Percentiles rank a stretch among this genome's conserved stretches.
phyloP scores from a whole-genome alignment of 192 early-diverging fungal species.

The Coemansia sp. region DNA sequence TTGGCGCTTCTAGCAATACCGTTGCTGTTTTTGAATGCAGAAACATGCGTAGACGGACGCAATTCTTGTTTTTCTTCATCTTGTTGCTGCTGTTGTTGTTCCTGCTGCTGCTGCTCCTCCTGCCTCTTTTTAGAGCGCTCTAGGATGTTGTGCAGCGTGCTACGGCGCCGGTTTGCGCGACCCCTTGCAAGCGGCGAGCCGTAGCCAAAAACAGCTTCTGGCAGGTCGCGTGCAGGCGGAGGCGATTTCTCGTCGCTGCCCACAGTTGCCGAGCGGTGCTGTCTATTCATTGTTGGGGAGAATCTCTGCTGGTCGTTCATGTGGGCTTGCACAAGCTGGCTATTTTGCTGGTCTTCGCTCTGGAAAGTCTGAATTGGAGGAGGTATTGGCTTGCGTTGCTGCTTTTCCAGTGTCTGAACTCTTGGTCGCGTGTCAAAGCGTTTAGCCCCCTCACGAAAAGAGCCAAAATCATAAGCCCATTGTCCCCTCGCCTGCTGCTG shows the following conservation, averaged over 20 bases:
- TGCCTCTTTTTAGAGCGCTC: conserved; percentile 44
- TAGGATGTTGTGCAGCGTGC: conserved; percentile 46
- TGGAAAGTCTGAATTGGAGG: conserved; percentile 11
- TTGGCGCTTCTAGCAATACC: not conserved
- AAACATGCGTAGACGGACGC: not conserved
- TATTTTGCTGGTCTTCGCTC: conserved; percentile 4
- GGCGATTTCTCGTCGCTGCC: conserved; percentile 24
- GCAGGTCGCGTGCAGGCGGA: conserved; percentile 25
- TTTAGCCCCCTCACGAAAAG: conserved; percentile 22
- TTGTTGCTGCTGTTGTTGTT: conserved; percentile 3
- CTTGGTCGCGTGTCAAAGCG: conserved; percentile 11
- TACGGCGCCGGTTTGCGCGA: conserved; percentile 39
- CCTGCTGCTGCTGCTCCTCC: conserved; percentile 18
- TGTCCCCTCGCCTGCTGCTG: conserved; percentile 14
- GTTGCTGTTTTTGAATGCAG: not conserved
- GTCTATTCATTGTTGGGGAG: conserved; percentile 51
- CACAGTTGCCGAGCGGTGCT: conserved; percentile 42
- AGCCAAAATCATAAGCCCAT: conserved; percentile 40
- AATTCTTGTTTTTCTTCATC: conserved; percentile 8
- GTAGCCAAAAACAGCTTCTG: conserved; percentile 21
- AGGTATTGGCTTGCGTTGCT: not conserved
- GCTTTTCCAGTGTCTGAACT: not conserved
- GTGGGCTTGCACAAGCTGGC: not conserved
- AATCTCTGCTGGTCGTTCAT: conserved; percentile 42
- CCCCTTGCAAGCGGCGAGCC: conserved; percentile 35